Conservation (phyloP, 1,284 basidiomycete species). For the Psilocybe mexicana region DNA sequence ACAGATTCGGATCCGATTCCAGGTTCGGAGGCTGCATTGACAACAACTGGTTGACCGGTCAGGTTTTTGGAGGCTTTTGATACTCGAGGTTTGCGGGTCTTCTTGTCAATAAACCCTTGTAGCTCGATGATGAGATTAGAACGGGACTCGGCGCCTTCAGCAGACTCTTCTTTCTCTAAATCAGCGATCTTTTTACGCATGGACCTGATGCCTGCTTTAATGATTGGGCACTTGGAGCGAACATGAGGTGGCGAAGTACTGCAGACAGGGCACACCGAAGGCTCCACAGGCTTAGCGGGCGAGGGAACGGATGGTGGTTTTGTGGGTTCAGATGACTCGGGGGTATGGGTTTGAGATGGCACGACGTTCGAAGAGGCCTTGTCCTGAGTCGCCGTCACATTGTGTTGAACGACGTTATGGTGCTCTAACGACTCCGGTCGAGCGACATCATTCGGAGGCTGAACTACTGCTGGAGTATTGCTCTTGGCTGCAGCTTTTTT, state of each 20-base stretch:
- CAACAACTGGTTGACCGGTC: background rate
- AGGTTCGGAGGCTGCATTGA: background rate
- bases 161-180: conserved; percentile 28
- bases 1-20: background rate
- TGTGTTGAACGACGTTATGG: background rate
- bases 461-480: background rate
- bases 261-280: conserved; percentile 40
- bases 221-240: conserved; percentile 42
- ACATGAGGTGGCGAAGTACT: conserved; percentile 37
- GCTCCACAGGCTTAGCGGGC: background rate
- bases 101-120: conserved; percentile 28
- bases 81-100: conserved; percentile 14
- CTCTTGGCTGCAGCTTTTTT: conserved; percentile 6
- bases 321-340: background rate
- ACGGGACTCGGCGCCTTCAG: conserved; percentile 23
- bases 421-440: background rate
- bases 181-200: conserved; percentile 42
- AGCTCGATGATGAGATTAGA: conserved; percentile 37
- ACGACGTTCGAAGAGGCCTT: background rate
- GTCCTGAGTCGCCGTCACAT: background rate
- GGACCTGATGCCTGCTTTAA: conserved; percentile 36
- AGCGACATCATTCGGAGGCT: background rate
- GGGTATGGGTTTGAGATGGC: background rate
- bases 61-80: conserved; percentile 3
- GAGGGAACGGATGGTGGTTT: background rate